Conservation (phyloP, 352 stramenopile genomes). For the Globisporangium cylindrosporum region DNA sequence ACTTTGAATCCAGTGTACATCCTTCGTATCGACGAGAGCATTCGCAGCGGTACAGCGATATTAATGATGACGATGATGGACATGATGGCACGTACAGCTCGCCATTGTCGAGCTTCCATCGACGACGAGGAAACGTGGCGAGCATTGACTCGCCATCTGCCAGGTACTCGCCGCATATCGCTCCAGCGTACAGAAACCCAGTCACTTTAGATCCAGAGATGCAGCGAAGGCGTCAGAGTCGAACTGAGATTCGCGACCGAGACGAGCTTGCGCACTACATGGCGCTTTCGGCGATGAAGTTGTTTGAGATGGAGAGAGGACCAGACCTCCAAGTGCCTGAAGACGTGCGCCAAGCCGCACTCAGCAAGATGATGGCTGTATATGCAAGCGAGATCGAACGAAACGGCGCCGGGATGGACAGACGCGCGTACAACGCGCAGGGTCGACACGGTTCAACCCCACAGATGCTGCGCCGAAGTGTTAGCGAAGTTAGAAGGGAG, state of each 20-base stretch:
- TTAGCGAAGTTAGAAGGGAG: conserved; percentile 5
- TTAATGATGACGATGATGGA: not conserved
- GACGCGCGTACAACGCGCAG: not conserved
- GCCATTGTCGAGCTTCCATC: conserved; percentile 4
- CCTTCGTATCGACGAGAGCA: conserved; percentile 1
- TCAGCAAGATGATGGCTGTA: conserved; percentile 76
- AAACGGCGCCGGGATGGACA: conserved; percentile 20
- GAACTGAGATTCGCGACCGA: conserved; percentile 7
- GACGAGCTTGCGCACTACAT: conserved; percentile 58
- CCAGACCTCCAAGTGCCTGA: conserved; percentile 41
- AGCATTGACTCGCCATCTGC: not conserved
- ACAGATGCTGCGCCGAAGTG: conserved; percentile 11
- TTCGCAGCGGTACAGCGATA: conserved; percentile 7
- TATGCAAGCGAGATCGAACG: conserved; percentile 71
- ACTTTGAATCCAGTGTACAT: not conserved
- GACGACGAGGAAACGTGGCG: not conserved
- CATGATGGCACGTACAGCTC: not conserved
- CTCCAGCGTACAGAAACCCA: not conserved
- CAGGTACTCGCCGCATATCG: not conserved
- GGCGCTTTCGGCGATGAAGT: conserved; percentile 70
- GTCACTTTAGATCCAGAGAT: not conserved
- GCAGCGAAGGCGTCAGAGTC: conserved; percentile 6
- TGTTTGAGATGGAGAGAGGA: conserved; percentile 71
- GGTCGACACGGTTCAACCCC: not conserved
- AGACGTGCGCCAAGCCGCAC: conserved; percentile 50